A percentile compares a stretch with the other conserved stretches of the same genome.
These are phyloP conservation scores for Paecilomyces dactylethromorphus DNA, from an alignment of 2,329 filamentous ascomycete genomes.

Conservation along the genomic window DNA sequence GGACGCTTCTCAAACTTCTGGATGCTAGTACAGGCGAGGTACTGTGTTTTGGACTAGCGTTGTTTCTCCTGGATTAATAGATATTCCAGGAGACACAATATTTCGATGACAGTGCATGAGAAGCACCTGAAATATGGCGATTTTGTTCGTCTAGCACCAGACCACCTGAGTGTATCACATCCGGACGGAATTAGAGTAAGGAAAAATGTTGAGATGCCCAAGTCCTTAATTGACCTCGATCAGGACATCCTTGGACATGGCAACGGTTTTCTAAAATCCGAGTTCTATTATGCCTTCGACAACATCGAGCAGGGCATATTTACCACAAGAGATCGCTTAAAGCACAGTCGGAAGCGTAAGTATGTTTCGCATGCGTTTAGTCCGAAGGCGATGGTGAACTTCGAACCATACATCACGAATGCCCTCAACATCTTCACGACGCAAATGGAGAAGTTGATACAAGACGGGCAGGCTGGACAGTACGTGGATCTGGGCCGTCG, in stretches of 20 bases:
- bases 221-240: background rate
- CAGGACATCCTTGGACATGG: constrained; percentile 41
- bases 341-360: constrained; percentile 28
- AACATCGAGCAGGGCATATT: constrained; percentile 27
- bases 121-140: background rate
- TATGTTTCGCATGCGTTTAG: constrained; percentile 29
- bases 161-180: background rate
- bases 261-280: constrained; percentile 26
- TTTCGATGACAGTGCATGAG: background rate
- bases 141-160: background rate
- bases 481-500: constrained; percentile 6
- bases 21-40: background rate
- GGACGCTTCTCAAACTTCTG: background rate
- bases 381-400: constrained; percentile 21
- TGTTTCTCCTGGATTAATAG: background rate
- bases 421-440: constrained; percentile 12
- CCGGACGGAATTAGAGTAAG: background rate
- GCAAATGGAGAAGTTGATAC: constrained; percentile 12
- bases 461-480: constrained; percentile 1
- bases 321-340: constrained; percentile 23
- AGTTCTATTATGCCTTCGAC: constrained; percentile 27
- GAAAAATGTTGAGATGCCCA: background rate
- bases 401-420: constrained; percentile 25
- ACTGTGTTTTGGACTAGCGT: background rate
- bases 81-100: background rate